These are phyloP conservation scores for Didymella keratinophila DNA, from an alignment of 2,329 filamentous ascomycete species.

Conservation along the genomic window DNA sequence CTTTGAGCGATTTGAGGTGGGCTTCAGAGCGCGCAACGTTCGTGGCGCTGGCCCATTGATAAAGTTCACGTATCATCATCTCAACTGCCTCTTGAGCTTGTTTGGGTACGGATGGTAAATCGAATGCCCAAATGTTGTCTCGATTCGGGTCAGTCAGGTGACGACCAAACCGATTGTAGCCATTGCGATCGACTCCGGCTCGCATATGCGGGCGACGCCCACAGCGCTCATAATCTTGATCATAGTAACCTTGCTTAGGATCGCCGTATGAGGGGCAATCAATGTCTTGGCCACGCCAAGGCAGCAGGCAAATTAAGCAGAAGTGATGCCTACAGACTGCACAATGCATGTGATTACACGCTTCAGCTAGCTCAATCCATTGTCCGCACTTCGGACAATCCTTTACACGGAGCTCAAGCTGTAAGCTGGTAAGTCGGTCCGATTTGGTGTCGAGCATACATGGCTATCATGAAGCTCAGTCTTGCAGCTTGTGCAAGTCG, in stretches of 20 bases:
- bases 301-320: not conserved
- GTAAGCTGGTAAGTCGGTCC: not conserved
- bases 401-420: not conserved
- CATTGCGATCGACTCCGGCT: not conserved
- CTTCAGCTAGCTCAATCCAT: not conserved
- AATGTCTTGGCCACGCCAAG: not conserved
- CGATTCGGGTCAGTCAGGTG: not conserved
- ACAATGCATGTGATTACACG: not conserved
- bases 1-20: too few species aligned
- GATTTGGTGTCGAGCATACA: too few species aligned
- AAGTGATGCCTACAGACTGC: not conserved
- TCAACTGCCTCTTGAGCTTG: too few species aligned
- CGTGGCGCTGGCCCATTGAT: too few species aligned
- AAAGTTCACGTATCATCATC: too few species aligned
- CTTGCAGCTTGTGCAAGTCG: not conserved
- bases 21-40: too few species aligned
- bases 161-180: not conserved
- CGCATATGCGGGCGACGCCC: not conserved
- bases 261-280: not conserved
- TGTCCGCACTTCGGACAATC: not conserved
- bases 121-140: not conserved
- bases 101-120: not conserved
- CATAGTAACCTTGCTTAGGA: not conserved
- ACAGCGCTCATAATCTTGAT: not conserved
- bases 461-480: not conserved